Evolutionary conservation across 1,139 yeast genomes (phyloP).

Genomic region (Sugiyamaella xylanicola): DNA sequence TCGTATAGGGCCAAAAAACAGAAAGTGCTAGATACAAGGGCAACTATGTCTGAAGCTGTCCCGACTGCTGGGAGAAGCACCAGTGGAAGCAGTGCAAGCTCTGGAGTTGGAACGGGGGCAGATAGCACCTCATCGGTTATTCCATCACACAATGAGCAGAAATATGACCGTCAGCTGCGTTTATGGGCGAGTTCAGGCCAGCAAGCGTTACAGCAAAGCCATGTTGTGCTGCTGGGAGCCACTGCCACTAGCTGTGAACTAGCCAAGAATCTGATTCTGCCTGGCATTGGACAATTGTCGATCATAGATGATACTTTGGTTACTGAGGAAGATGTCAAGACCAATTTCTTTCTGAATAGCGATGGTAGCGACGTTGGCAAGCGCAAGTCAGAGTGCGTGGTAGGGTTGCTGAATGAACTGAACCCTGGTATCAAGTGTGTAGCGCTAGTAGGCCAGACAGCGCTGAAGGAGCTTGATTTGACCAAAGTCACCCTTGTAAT

Average conservation of each 20-base stretch:
- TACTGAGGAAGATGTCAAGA: slow-evolving; percentile 49
- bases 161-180: slow-evolving; percentile 84
- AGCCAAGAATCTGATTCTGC: slow-evolving; percentile 75
- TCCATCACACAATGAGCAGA: slow-evolving; percentile 32
- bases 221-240: slow-evolving; percentile 64
- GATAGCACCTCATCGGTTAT: slow-evolving; percentile 3
- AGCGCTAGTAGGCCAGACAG: slow-evolving; percentile 39
- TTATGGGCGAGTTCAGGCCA: slow-evolving; percentile 89
- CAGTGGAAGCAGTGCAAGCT: no score
- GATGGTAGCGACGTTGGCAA: slow-evolving; percentile 50
- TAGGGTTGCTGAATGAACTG: slow-evolving; percentile 53
- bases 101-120: no score
- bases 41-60: neutral
- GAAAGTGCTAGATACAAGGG: slow-evolving; percentile 1
- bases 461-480: slow-evolving; percentile 25
- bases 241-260: slow-evolving; percentile 66
- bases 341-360: slow-evolving; percentile 63
- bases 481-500: slow-evolving; percentile 64
- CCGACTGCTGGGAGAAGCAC: neutral
- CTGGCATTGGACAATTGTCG: slow-evolving; percentile 73
- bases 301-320: slow-evolving; percentile 55
- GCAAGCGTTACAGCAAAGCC: slow-evolving; percentile 56
- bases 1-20: neutral
- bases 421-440: slow-evolving; percentile 60
- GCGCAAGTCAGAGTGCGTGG: slow-evolving; percentile 47